These are phyloP conservation scores for Mollisiaceae sp. DNA, from an alignment of 2,329 filamentous ascomycete genomes.

Conservation along the genomic window DNA sequence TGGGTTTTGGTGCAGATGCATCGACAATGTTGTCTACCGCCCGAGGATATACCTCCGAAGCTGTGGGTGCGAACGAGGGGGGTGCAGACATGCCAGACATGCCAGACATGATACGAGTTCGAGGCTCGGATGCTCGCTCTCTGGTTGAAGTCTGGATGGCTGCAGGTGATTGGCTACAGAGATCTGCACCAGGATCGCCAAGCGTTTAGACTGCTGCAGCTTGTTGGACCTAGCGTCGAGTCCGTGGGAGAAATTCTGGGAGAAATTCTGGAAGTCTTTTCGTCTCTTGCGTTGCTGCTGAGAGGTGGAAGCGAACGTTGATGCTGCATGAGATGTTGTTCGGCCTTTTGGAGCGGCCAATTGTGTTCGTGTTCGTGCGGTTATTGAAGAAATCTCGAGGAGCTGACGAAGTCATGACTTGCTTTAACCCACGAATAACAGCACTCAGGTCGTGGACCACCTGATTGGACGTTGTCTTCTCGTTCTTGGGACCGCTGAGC, in stretches of 20 bases:
- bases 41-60: background rate
- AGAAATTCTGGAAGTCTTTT: background rate
- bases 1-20: background rate
- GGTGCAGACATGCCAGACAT: no score
- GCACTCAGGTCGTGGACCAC: background rate
- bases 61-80: background rate
- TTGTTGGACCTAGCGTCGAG: slow-evolving; percentile 11
- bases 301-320: background rate
- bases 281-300: slow-evolving; percentile 4
- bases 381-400: background rate
- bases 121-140: background rate
- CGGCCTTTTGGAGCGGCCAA: background rate
- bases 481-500: background rate
- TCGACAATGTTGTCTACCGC: background rate
- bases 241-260: slow-evolving; percentile 11
- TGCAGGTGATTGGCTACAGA: slow-evolving; percentile 6
- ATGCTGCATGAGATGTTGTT: background rate
- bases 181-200: slow-evolving; percentile 22
- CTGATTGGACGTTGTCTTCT: slow-evolving; percentile 1
- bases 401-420: slow-evolving; percentile 3
- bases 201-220: slow-evolving; percentile 7
- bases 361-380: background rate
- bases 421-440: slow-evolving; percentile 4
- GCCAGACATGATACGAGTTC: slow-evolving; percentile 11
- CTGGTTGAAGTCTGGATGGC: slow-evolving; percentile 5